Conservation (phyloP, 2,329 filamentous ascomycete genomes). For the Clonostachys rosea region DNA sequence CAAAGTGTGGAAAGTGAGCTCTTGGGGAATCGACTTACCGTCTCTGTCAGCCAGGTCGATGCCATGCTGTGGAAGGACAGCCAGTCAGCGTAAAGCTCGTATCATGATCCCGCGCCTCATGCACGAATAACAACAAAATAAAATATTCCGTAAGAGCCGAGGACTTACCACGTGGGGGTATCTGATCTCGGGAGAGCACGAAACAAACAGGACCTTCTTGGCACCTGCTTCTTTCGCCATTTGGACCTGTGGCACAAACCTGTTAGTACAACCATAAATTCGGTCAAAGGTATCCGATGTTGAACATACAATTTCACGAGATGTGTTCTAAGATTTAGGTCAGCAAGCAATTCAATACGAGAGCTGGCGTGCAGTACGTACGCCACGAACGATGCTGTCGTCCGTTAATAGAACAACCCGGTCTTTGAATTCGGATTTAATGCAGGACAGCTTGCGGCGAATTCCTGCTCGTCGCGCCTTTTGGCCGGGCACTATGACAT, state of each 20-base stretch:
- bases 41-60: conserved; percentile 39
- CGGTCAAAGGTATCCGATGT: background rate
- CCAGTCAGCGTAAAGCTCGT: background rate
- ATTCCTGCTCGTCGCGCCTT: conserved; percentile 70
- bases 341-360: background rate
- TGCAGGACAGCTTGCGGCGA: conserved; percentile 83
- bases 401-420: conserved; percentile 82
- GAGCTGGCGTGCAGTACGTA: background rate
- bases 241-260: conserved; percentile 14
- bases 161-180: conserved; percentile 78
- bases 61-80: conserved; percentile 24
- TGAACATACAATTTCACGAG: conserved; percentile 62
- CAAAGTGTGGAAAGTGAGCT: background rate
- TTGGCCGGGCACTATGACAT: conserved; percentile 37
- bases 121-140: too few relatives aligned
- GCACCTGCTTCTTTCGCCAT: conserved; percentile 87
- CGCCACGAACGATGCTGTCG: conserved; percentile 81
- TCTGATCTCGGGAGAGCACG: conserved; percentile 76
- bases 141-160: background rate
- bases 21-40: conserved; percentile 10
- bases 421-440: conserved; percentile 77
- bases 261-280: background rate
- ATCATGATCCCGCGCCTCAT: background rate
- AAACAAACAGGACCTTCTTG: conserved; percentile 76
- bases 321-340: conserved; percentile 26